Evolutionary conservation across 306 rosid genomes (phyloP).

Genomic region (Arachis stenosperma): DNA sequence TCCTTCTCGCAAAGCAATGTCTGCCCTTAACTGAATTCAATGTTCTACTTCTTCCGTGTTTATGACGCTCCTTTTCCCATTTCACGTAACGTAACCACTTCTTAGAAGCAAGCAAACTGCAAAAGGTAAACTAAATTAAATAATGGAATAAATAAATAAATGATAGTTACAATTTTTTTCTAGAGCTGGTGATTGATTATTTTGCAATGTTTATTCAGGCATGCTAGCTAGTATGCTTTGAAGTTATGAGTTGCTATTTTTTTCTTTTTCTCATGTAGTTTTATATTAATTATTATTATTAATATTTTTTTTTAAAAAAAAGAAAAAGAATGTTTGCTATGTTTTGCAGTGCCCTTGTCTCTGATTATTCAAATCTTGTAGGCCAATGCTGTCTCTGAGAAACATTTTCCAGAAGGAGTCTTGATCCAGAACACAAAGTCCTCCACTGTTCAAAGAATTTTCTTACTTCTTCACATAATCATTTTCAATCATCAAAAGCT

Average conservation of each 20-base stretch:
- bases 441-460: not conserved
- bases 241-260: not conserved
- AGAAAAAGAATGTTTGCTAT: constrained; percentile 24
- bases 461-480: constrained; percentile 3
- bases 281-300: not conserved
- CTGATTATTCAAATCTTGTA: constrained; percentile 49
- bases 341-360: constrained; percentile 36
- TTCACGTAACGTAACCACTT: not conserved
- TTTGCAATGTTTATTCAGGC: not conserved
- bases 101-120: not conserved
- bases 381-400: constrained; percentile 37
- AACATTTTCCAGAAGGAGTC: constrained; percentile 34
- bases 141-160: not conserved
- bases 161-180: not conserved
- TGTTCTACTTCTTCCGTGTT: constrained; percentile 41
- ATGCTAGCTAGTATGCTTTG: constrained; percentile 15
- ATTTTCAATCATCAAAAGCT: not conserved
- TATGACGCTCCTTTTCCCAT: constrained; percentile 30
- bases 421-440: constrained; percentile 48
- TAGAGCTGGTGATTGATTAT: constrained; percentile 12
- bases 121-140: not conserved
- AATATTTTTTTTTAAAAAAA: not conserved
- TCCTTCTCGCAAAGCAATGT: constrained; percentile 73
- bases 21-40: constrained; percentile 52
- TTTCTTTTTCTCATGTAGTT: not conserved